These are phyloP conservation scores for Cercospora nicotianae DNA, from an alignment of 2,329 filamentous ascomycete species.

Conservation along the genomic window DNA sequence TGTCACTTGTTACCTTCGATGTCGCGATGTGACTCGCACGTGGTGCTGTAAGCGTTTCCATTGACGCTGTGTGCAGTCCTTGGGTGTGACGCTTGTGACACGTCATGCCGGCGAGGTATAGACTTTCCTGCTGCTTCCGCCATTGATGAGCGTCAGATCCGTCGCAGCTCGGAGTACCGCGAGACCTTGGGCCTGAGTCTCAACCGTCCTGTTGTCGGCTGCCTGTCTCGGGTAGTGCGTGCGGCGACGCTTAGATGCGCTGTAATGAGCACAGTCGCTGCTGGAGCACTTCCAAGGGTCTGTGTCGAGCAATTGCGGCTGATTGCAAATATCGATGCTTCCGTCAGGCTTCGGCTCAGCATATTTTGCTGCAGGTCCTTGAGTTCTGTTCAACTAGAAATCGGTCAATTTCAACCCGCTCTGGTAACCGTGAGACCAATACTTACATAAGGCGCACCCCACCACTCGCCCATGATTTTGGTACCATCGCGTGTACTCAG, in stretches of 20 bases:
- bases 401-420: background rate
- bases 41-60: constrained; percentile 6
- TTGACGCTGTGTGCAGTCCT: constrained; percentile 2
- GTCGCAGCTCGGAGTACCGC: constrained; percentile 67
- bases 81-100: constrained; percentile 7
- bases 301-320: constrained; percentile 30
- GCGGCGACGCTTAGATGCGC: background rate
- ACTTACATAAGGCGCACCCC: constrained; percentile 53
- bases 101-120: constrained; percentile 13
- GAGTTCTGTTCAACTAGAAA: constrained; percentile 23
- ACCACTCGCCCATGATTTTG: constrained; percentile 82
- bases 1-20: background rate
- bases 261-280: constrained; percentile 12
- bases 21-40: constrained; percentile 7
- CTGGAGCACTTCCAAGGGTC: constrained; percentile 29
- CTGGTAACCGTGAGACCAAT: background rate
- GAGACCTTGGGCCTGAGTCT: constrained; percentile 82
- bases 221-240: constrained; percentile 50
- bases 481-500: constrained; percentile 57
- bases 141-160: constrained; percentile 49
- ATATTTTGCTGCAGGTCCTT: constrained; percentile 24
- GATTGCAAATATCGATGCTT: constrained; percentile 53
- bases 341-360: constrained; percentile 42
- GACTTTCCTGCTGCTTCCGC: constrained; percentile 30
- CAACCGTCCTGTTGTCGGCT: constrained; percentile 69